Evolutionary conservation across 441 rosid genomes (phyloP).

Genomic region (Erysimum cheiri): DNA sequence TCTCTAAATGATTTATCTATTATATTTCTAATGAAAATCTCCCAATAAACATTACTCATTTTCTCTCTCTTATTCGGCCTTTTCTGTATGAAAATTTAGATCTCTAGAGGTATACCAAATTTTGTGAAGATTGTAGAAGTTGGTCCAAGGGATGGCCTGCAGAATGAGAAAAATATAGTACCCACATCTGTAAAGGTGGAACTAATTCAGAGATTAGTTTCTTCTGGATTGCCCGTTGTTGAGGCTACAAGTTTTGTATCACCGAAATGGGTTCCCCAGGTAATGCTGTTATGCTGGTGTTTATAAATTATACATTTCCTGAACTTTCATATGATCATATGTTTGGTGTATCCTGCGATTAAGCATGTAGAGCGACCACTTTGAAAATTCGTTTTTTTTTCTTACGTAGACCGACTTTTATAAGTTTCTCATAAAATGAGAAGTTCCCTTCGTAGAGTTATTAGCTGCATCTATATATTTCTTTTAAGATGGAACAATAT

Average conservation of each 20-base stretch:
- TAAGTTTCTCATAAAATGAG: not conserved
- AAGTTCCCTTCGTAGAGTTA: not conserved
- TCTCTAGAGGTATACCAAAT: conserved; percentile 67
- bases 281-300: conserved; percentile 37
- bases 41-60: not conserved
- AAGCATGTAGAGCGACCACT: not conserved
- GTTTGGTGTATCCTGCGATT: conserved; percentile 4
- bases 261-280: conserved; percentile 99
- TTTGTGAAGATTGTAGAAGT: conserved; percentile 99
- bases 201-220: conserved; percentile 75
- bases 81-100: conserved; percentile 48
- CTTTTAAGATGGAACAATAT: not conserved
- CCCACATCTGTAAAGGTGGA: conserved; percentile 87
- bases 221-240: conserved; percentile 82
- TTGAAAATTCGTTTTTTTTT: not conserved
- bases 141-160: conserved; percentile 98
- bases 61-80: conserved; percentile 1
- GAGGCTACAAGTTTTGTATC: conserved; percentile 99
- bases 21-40: not conserved
- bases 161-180: conserved; percentile 86
- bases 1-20: conserved; percentile 6
- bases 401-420: not conserved
- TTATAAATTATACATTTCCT: not conserved
- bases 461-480: not conserved
- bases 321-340: conserved; percentile 4